Percentiles rank a stretch among this genome's conserved stretches.
Conservation (phyloP, 2,329 filamentous ascomycete species). For the Trichophyton verrucosum region DNA sequence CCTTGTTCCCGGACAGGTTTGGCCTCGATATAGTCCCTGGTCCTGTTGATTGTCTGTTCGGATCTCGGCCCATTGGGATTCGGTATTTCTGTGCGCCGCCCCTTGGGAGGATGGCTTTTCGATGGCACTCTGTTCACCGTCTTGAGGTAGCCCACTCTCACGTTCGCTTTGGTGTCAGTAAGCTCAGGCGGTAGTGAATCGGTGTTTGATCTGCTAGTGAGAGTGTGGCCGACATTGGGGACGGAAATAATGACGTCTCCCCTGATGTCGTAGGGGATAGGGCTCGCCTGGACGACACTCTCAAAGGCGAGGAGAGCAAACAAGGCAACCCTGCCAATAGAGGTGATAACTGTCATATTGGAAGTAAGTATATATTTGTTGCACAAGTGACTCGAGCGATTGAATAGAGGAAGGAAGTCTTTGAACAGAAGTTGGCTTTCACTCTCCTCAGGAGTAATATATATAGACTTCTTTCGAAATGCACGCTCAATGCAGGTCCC, state of each 20-base stretch:
- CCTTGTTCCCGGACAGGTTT: background rate
- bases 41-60: background rate
- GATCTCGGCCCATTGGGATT: background rate
- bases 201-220: background rate
- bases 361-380: background rate
- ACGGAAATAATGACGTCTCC: background rate
- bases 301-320: background rate
- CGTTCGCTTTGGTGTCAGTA: background rate
- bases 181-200: background rate
- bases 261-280: background rate
- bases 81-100: background rate
- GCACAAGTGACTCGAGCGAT: background rate
- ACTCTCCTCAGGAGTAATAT: background rate
- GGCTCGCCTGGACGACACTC: background rate
- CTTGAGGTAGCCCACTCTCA: background rate
- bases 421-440: background rate
- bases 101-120: no score
- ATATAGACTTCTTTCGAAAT: background rate
- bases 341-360: background rate
- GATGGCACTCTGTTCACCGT: no score
- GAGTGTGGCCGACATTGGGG: background rate
- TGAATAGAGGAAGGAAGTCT: background rate
- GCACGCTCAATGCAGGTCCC: background rate
- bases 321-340: background rate
- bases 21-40: background rate